Evolutionary conservation across 257 asterid genomes (phyloP).

Genomic region (Ballota nigra): DNA sequence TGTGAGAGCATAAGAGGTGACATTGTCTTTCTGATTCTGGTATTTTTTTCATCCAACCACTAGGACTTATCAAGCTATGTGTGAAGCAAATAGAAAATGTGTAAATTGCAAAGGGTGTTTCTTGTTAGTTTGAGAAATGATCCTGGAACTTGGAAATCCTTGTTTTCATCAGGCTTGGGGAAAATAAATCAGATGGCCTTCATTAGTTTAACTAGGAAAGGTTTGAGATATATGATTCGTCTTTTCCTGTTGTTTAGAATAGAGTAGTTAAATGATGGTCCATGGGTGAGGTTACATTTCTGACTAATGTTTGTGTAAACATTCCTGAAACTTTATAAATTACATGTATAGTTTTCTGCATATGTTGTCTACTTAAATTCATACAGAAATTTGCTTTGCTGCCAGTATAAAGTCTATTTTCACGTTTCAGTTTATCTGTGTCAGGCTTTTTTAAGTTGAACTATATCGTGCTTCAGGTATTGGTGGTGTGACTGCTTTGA

Average conservation of each 20-base stretch:
- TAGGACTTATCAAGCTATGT: conserved; percentile 14
- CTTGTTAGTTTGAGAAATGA: conserved; percentile 7
- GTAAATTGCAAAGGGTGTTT: not conserved
- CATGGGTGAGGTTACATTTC: not conserved
- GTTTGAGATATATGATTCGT: not conserved
- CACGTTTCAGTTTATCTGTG: not conserved
- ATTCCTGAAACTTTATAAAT: not conserved
- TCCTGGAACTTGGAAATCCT: conserved; percentile 1
- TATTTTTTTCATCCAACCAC: not conserved
- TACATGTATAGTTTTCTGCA: not conserved
- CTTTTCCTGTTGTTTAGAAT: not conserved
- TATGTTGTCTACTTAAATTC: not conserved
- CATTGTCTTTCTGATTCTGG: conserved; percentile 5
- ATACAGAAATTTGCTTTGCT: not conserved
- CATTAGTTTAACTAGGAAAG: not conserved
- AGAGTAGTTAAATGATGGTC: not conserved
- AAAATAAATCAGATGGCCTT: not conserved
- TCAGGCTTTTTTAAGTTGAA: not conserved
- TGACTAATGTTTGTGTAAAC: not conserved
- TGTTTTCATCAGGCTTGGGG: not conserved
- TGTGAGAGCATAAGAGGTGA: conserved; percentile 94
- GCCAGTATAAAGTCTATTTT: not conserved
- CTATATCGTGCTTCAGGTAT: conserved; percentile 52
- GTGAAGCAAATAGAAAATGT: not conserved
- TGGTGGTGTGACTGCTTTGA: conserved; percentile 92